Conservation (phyloP, 163 green algal species). For the Volvox carteri region DNA sequence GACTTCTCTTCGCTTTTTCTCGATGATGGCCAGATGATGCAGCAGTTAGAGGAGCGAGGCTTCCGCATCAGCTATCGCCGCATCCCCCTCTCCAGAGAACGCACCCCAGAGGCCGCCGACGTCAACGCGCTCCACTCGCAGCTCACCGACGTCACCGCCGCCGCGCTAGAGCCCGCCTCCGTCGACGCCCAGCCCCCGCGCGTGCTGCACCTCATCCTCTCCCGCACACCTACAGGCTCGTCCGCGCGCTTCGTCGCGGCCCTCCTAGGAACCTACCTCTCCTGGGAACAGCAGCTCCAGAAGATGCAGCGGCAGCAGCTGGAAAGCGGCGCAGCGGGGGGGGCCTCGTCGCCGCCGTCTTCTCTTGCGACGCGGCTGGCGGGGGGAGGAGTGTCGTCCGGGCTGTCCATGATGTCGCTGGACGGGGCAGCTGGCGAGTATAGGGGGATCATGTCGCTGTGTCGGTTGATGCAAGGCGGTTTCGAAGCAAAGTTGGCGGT, state of each 20-base stretch:
- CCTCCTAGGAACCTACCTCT: conserved; percentile 55
- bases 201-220: conserved; percentile 85
- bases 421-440: conserved; percentile 60
- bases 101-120: conserved; percentile 88
- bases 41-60: conserved; percentile 78
- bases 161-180: neutral
- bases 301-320: neutral
- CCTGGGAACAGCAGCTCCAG: conserved; percentile 11
- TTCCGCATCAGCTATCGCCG: conserved; percentile 85
- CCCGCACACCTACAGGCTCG: conserved; percentile 82
- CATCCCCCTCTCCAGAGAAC: conserved; percentile 91
- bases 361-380: neutral
- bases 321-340: neutral
- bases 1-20: no score
- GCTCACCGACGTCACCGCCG: conserved; percentile 13
- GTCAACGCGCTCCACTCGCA: conserved; percentile 69
- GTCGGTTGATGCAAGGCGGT: conserved; percentile 86
- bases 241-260: conserved; percentile 65
- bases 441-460: conserved; percentile 67
- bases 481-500: conserved; percentile 84
- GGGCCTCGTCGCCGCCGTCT: neutral
- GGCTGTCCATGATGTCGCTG: conserved; percentile 15
- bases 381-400: no score
- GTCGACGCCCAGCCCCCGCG: conserved; percentile 31
- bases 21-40: no score